phyloP scores from a whole-genome alignment of 345 rosid species.

The Nasturtium officinale region DNA sequence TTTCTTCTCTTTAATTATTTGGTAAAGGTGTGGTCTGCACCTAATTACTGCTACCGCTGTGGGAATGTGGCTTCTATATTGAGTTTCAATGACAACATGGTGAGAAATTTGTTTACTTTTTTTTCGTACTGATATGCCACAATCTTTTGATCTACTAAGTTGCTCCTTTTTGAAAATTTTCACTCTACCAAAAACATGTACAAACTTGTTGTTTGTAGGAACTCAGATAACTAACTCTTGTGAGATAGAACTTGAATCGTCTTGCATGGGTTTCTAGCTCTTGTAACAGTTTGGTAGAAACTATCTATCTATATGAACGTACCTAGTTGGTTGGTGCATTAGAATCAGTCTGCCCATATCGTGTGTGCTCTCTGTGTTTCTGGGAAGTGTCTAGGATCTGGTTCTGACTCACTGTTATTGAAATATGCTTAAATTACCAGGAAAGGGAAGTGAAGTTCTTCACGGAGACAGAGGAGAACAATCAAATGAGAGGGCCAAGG shows the following conservation, averaged over 20 bases:
- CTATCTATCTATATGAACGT: slow-evolving; percentile 5
- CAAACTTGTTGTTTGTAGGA: not conserved
- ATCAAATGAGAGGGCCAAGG: slow-evolving; percentile 99
- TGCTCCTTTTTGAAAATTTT: not conserved
- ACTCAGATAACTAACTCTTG: not conserved
- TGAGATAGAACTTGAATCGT: not conserved
- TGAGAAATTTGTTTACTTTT: slow-evolving; percentile 39
- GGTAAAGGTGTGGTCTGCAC: slow-evolving; percentile 98
- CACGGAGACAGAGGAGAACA: slow-evolving; percentile 98
- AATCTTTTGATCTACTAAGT: not conserved
- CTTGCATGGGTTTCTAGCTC: slow-evolving; percentile 9
- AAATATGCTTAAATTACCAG: slow-evolving; percentile 42
- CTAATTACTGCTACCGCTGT: slow-evolving; percentile 98
- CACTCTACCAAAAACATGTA: slow-evolving; percentile 1
- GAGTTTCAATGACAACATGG: slow-evolving; percentile 98
- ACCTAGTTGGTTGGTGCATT: slow-evolving; percentile 12
- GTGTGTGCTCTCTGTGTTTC: not conserved
- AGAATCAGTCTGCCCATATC: not conserved
- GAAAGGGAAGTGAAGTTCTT: slow-evolving; percentile 98
- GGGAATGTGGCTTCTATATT: slow-evolving; percentile 99
- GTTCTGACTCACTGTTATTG: slow-evolving; percentile 10
- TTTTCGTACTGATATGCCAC: slow-evolving; percentile 3
- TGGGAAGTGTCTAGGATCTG: not conserved
- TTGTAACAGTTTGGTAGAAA: not conserved
- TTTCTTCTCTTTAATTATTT: slow-evolving; percentile 30